Evolutionary conservation across 108 stramenopile species (phyloP), one percentile per base, ranked within the genome.

Genomic region (Asterionellopsis glacialis): DNA sequence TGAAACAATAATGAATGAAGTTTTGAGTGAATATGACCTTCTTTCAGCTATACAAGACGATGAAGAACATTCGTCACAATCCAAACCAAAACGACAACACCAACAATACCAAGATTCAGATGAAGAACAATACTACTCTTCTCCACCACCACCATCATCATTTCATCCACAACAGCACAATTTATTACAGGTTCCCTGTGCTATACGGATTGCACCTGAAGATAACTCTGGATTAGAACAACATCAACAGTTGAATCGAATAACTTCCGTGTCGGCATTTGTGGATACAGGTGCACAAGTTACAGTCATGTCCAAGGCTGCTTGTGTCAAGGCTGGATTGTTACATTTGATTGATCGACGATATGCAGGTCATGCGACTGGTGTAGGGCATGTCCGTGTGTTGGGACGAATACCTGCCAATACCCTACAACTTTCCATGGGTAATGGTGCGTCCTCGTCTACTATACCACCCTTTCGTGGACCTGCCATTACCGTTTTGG

Each of bases 261-360:
- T 40, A 2, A 33, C 33, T 12, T 11, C 19, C 43, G 18, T 33
- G 33, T 5, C 33, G 7, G 33, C 83, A 53, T 82, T 70, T 67
- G 61, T 79, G 16, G 84, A 85, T 59, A 85, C 84, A 41, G 84
- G 80, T 22, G 84, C 84, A 43, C 73, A 81, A 65, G 78, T 79
- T 11, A 79, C 84, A 4, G 80, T 82, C 50, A 79, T 85, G 45
- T 73, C 68, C n/a, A 68, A 51, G n/a, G 54, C 73, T 0, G 77
- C 73, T 0, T 80, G 78, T 45, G 22, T 58, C 15, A 47, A 70
- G 18, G 71, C 74, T 18, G 80, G 80, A 38, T 62, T 85, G 16
- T 53, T 73, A 22, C 80, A 78, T 41, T 45, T 79, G 21, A 68
- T 85, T 63, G 84, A 85, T 79, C 69, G 77, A 21, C 61, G 84